phyloP scores from a whole-genome alignment of 805 yeast genomes.

The Candida pseudoglaebosa region DNA sequence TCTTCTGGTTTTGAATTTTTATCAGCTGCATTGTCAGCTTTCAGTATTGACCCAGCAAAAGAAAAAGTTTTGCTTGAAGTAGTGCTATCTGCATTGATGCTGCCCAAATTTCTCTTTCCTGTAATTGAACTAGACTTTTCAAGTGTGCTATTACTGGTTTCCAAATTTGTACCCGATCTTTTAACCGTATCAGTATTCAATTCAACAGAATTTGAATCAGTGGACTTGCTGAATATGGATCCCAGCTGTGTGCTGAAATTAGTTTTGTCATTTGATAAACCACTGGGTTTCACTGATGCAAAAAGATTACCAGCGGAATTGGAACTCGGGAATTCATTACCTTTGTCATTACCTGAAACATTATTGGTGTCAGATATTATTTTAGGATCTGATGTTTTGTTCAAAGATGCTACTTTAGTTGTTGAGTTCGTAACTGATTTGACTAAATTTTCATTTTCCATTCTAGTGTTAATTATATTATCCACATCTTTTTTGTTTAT shows the following conservation, averaged over 20 bases:
- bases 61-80: neutral
- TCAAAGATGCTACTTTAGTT: neutral
- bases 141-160: too few species aligned
- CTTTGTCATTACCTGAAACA: neutral
- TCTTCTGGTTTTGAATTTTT: neutral
- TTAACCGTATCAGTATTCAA: too few species aligned
- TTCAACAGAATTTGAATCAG: neutral
- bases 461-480: conserved; percentile 19
- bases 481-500: conserved; percentile 26
- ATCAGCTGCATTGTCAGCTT: neutral
- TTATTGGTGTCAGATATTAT: neutral
- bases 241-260: neutral
- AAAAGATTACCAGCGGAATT: too few species aligned
- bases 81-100: neutral
- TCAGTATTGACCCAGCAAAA: neutral
- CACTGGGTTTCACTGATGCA: neutral
- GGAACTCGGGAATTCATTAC: neutral
- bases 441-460: conserved; percentile 10
- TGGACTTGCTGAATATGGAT: neutral
- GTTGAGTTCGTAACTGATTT: neutral
- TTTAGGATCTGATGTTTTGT: neutral
- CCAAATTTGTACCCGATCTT: too few species aligned
- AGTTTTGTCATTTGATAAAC: neutral
- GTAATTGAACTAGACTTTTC: too few species aligned
- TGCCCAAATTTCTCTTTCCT: too few species aligned